Conservation (phyloP, 768 basidiomycete species). For the Mrakia frigida region DNA sequence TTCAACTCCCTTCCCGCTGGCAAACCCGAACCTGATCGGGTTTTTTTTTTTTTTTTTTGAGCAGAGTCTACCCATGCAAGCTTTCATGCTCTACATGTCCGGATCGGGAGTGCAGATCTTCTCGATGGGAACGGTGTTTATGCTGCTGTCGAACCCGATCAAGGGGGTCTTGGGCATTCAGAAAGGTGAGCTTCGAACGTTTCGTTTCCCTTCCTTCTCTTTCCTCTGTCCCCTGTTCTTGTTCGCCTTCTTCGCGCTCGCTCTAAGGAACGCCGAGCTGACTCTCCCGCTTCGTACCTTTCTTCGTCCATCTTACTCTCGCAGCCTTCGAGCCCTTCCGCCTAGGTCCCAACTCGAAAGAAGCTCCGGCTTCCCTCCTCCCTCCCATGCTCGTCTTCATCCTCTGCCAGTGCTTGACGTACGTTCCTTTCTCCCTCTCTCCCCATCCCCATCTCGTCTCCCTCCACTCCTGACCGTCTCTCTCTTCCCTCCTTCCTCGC, state of each 20-base stretch:
- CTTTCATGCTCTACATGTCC: slow-evolving; percentile 98
- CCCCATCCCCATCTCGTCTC: too few species aligned
- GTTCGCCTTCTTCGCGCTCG: neutral
- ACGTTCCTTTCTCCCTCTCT: slow-evolving; percentile 27
- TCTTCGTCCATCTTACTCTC: neutral
- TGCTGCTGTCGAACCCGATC: slow-evolving; percentile 81
- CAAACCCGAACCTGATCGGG: neutral
- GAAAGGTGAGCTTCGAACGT: slow-evolving; percentile 51
- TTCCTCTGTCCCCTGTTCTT: neutral
- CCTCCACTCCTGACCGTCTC: too few species aligned
- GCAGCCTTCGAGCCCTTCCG: slow-evolving; percentile 26
- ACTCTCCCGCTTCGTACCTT: neutral
- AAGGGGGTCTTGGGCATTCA: slow-evolving; percentile 76
- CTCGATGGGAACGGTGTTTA: slow-evolving; percentile 92
- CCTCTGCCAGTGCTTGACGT: slow-evolving; percentile 43
- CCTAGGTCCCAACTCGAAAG: slow-evolving; percentile 8
- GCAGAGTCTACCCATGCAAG: slow-evolving; percentile 81
- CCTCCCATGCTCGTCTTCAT: slow-evolving; percentile 30
- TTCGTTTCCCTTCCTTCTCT: neutral
- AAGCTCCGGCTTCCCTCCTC: slow-evolving; percentile 20
- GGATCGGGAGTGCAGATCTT: slow-evolving; percentile 93
- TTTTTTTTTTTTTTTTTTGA: neutral
- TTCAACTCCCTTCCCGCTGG: neutral
- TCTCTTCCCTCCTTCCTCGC: too few species aligned
- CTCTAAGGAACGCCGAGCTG: too few species aligned